phyloP scores from a whole-genome alignment of 176 grass and related monocot species.

The Alopecurus myosuroides region DNA sequence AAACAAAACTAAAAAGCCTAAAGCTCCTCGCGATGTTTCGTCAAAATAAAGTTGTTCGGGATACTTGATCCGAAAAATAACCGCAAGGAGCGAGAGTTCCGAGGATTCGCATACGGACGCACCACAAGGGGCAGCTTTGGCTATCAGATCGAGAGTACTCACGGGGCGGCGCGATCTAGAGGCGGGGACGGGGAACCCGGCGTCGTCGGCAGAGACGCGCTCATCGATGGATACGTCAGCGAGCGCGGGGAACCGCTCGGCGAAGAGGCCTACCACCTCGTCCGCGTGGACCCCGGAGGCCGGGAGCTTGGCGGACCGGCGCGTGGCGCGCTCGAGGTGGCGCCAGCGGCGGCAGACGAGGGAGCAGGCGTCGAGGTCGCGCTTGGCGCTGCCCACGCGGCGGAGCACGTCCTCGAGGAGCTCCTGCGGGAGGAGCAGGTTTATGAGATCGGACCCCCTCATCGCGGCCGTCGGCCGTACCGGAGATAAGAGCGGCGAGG shows the following conservation, averaged over 20 bases:
- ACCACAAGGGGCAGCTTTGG: neutral
- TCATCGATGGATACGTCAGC: constrained; percentile 55
- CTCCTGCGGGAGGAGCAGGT: constrained; percentile 55
- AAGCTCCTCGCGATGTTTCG: neutral
- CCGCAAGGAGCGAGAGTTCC: neutral
- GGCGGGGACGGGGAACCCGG: neutral
- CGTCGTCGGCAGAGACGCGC: constrained; percentile 10
- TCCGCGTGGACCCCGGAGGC: constrained; percentile 53
- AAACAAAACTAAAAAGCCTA: neutral
- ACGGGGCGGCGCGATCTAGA: constrained; percentile 20
- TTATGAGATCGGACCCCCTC: constrained; percentile 67
- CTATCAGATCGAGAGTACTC: neutral
- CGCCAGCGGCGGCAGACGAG: constrained; percentile 73
- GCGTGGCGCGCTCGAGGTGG: constrained; percentile 50
- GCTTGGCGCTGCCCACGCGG: constrained; percentile 42
- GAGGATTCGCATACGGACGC: neutral
- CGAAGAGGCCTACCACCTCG: constrained; percentile 39
- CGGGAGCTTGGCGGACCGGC: constrained; percentile 42
- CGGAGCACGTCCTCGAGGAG: constrained; percentile 54
- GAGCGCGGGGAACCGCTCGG: constrained; percentile 51
- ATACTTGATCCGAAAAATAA: neutral
- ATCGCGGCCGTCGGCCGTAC: constrained; percentile 38
- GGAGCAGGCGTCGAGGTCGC: constrained; percentile 63
- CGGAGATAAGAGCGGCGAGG: neutral
- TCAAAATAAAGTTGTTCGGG: neutral